Evolutionary conservation across 2,329 filamentous ascomycete genomes (phyloP), one percentile per base, ranked within the genome.

Genomic region (Phoma sp.): DNA sequence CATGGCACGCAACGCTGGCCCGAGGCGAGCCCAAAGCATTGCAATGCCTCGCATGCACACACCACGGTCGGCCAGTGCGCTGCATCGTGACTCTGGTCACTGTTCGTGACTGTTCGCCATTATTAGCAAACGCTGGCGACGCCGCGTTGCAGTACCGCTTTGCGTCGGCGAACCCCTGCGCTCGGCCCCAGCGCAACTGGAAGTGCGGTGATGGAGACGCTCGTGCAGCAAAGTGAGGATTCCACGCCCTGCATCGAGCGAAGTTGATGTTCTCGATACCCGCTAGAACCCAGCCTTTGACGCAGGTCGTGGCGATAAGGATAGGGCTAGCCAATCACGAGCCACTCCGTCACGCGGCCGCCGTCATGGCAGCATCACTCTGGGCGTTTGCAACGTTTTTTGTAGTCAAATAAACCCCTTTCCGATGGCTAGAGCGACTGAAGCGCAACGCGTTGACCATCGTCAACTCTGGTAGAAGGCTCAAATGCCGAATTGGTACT

Each of bases 331-430:
- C 67, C 67, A 69, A 62, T 69, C 52, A 59, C 52, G 46, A 53
- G 18, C 39, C 22, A 56, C 38, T 48, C 51, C 59, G 57, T 23
- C 29, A 59, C 59, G 58, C 60, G 60, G 57, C 60, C 52, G 61
- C 61, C 61, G 64, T 69, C 68, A 69, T 66, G 32, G 55, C 53
- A 47, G 54, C 55, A 61, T 62, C 60, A 66, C 60, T 49, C 51
- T 53, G 45, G 57, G 22, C 32, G 45, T 54, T 56, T 43, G 40
- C 58, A 56, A 52, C 53, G 55, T 67, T 69, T 67, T 49, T 68
- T 65, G 63, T 69, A 67, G 67, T 69, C 61, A 67, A 57, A 52
- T 45, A 51, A 62, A 65, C 52, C 47, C 39, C 52, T 44, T 47
- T 51, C 52, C 55, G 52, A 50, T 38, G 49, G 44, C 44, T 39